Evolutionary conservation across 192 early-diverging fungal genomes (phyloP).

Genomic region (Entomortierella chlamydospora): DNA sequence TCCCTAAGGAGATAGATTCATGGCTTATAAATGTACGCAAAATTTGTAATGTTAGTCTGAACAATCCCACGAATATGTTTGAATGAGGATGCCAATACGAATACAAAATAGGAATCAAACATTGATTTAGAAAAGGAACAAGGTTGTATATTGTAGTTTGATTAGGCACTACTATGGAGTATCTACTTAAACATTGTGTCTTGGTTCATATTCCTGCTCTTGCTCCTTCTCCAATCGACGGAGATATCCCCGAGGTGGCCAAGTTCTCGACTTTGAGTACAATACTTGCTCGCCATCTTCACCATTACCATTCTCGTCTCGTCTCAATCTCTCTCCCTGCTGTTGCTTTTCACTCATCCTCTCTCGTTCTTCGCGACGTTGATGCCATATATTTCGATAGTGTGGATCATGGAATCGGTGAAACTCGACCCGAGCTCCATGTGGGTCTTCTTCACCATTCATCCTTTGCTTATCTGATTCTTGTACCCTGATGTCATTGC

Average conservation of each 20-base stretch:
- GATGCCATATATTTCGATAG: conserved; percentile 2
- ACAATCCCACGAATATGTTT: no score
- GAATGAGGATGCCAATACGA: no score
- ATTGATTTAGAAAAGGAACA: no score
- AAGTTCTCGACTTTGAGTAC: not conserved
- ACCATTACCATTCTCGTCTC: not conserved
- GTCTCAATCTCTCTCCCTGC: not conserved
- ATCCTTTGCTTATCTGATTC: not conserved
- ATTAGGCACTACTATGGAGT: no score
- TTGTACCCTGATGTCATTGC: not conserved
- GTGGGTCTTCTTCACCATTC: not conserved
- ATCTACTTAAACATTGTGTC: conserved; percentile 37
- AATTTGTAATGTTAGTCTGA: no score
- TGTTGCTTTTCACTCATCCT: not conserved
- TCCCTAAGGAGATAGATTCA: no score
- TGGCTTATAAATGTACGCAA: no score
- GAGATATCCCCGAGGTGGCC: conserved; percentile 34
- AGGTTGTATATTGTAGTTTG: no score
- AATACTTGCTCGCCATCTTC: not conserved
- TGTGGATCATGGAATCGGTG: conserved; percentile 10
- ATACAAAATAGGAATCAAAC: no score
- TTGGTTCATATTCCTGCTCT: conserved; percentile 8
- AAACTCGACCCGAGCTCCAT: not conserved
- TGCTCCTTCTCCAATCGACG: conserved; percentile 25
- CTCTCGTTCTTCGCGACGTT: conserved; percentile 4